Conservation (phyloP, 495 filamentous ascomycete genomes). For the Pseudoneurospora amorphoporcata region DNA sequence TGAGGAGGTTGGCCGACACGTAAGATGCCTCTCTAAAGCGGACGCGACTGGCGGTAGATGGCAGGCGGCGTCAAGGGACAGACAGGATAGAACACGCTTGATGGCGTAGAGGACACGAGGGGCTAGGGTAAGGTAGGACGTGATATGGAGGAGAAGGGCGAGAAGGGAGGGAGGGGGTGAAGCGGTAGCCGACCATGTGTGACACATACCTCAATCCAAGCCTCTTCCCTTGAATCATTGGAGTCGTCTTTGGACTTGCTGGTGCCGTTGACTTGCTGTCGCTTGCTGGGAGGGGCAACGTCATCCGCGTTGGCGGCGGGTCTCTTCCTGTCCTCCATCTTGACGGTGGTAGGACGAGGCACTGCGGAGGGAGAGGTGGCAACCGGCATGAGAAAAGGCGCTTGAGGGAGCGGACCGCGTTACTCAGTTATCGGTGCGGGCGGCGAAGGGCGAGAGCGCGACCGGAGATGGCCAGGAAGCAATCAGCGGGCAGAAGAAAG, state of each 20-base stretch:
- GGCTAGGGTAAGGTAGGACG: background rate
- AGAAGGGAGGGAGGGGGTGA: slow-evolving; percentile 6
- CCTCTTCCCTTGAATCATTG: slow-evolving; percentile 71
- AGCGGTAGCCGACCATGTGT: slow-evolving; percentile 14
- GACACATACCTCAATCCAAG: slow-evolving; percentile 67
- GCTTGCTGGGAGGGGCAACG: slow-evolving; percentile 71
- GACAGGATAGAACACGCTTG: slow-evolving; percentile 1
- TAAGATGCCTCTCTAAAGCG: background rate
- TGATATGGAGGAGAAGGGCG: slow-evolving; percentile 9
- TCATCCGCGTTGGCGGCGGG: slow-evolving; percentile 68
- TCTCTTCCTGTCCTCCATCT: slow-evolving; percentile 98
- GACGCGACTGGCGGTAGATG: slow-evolving; percentile 7
- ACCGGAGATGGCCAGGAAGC: slow-evolving; percentile 15
- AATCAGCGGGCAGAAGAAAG: slow-evolving; percentile 4
- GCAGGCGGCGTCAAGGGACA: slow-evolving; percentile 1
- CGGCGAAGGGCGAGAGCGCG: slow-evolving; percentile 17
- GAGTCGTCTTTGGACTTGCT: slow-evolving; percentile 60
- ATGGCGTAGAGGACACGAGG: background rate
- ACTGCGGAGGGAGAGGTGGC: slow-evolving; percentile 58
- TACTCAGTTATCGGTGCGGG: background rate
- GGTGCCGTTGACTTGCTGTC: slow-evolving; percentile 72
- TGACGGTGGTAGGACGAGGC: slow-evolving; percentile 60
- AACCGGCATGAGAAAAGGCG: slow-evolving; percentile 64
- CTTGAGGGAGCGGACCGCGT: slow-evolving; percentile 1
- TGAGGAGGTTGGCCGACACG: slow-evolving; percentile 11